Conservation (phyloP, 2,329 filamentous ascomycete genomes). For the Teratosphaeria epicoccoides region DNA sequence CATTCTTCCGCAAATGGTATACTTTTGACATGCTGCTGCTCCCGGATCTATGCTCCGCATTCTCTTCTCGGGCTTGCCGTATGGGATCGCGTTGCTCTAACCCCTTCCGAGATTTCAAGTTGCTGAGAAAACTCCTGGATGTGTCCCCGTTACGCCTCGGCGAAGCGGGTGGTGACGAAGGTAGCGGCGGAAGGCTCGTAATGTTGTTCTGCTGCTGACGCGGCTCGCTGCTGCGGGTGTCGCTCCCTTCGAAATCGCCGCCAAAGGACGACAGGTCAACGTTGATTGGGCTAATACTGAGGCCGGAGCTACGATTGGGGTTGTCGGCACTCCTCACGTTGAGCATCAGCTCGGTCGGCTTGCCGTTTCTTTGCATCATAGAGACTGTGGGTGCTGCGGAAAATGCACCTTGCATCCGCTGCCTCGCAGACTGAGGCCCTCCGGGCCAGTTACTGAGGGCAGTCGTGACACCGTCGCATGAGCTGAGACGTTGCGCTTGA, state of each 20-base stretch:
- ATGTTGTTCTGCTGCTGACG: conserved; percentile 6
- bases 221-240: neutral
- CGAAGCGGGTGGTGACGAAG: conserved; percentile 21
- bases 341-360: conserved; percentile 23
- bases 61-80: conserved; percentile 16
- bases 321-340: conserved; percentile 11
- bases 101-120: conserved; percentile 16
- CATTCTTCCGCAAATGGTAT: conserved; percentile 32
- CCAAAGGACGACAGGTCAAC: conserved; percentile 28
- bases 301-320: conserved; percentile 6
- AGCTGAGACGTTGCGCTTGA: conserved; percentile 5
- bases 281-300: conserved; percentile 25
- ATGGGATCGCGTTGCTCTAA: conserved; percentile 8
- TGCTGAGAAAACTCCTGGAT: conserved; percentile 19
- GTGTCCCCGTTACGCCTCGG: conserved; percentile 14
- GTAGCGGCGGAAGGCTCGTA: conserved; percentile 14
- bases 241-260: conserved; percentile 16
- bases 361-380: conserved; percentile 22
- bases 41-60: conserved; percentile 21
- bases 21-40: conserved; percentile 26
- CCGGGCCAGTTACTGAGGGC: conserved; percentile 9
- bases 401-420: conserved; percentile 11
- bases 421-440: conserved; percentile 12
- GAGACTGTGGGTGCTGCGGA: neutral
- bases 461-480: conserved; percentile 12